Evolutionary conservation across 1,284 basidiomycete species (phyloP).

Genomic region (Cryptococcus wingfieldii): DNA sequence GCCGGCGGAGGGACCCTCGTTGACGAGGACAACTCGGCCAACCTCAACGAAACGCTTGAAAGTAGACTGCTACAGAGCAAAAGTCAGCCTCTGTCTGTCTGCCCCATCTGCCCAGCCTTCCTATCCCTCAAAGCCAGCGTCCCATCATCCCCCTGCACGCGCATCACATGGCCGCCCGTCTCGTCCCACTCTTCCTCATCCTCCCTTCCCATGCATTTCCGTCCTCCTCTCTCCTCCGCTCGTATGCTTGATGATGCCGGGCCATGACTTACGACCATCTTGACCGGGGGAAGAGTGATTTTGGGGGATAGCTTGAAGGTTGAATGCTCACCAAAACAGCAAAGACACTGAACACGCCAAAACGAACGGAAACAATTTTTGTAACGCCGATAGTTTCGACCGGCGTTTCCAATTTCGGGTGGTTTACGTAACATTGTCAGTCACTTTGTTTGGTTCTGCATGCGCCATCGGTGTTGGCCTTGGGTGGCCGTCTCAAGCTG

Average conservation of each 20-base stretch:
- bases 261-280: conserved; percentile 25
- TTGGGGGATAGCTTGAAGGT: neutral
- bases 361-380: neutral
- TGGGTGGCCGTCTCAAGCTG: no score
- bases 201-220: neutral
- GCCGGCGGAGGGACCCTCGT: conserved; percentile 76
- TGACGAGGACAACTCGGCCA: conserved; percentile 97
- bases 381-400: neutral
- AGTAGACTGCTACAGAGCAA: conserved; percentile 59
- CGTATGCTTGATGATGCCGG: neutral
- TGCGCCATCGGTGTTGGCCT: no score
- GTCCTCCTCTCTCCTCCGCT: neutral
- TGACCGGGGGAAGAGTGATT: conserved; percentile 14
- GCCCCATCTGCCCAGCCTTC: neutral
- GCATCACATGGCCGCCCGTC: neutral
- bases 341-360: neutral
- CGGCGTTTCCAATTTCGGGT: neutral
- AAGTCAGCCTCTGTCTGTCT: neutral
- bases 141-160: neutral
- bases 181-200: neutral
- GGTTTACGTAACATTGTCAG: no score
- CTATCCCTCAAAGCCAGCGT: neutral
- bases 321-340: neutral
- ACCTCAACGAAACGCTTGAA: conserved; percentile 99
- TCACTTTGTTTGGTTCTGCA: no score